Evolutionary conservation across 768 basidiomycete genomes (phyloP), one percentile per base, ranked within the genome.

Genomic region (Lentinula lateritia): DNA sequence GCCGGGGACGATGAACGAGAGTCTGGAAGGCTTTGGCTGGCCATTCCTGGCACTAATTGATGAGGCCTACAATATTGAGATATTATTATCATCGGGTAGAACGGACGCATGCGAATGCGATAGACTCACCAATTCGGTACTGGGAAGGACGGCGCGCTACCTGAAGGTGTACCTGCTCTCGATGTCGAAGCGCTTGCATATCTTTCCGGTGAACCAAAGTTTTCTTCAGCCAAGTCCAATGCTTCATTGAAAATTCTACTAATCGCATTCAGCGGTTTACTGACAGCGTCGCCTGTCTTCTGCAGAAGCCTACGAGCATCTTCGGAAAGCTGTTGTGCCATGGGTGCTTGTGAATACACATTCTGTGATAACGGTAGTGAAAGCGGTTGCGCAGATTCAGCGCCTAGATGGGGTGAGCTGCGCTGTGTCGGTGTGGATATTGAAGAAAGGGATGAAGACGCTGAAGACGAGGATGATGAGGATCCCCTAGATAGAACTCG

Each of bases 241-340:
- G 92, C 93, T 50, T 91, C 91, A 63, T 84, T 90, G 71, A 96
- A 88, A 63, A 97, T 94, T 56, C 90, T 85, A 16, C 93, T 83
- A 55, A 97, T 89, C 1, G 94, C 92, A 64, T 78, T 91, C n/a
- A 97, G 80, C 3, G 94, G 94, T 71, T 93, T 94, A 7, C 90
- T 93, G 61, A 96, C 89, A 0, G 86, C 90, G 69, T 94, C 92
- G 7, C 94, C 93, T 0, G 95, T 96, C 71, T 90, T 90, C 73
- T 94, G 94, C 48, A 96, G 79, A 35, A 96, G 82, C 23, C 88
- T 82, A 42, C 84, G 85, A 0, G 93, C 94, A 67, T 95, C 93
- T 57, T 91, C 86, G 0, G 78, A 77, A 20, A 84, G 67, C 0
- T 76, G 77, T 67, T 81, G 80, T 0, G 78, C 74, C 36, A 59